phyloP scores from a whole-genome alignment of 2,329 filamentous ascomycete genomes.

The Monosporascus ibericus region DNA sequence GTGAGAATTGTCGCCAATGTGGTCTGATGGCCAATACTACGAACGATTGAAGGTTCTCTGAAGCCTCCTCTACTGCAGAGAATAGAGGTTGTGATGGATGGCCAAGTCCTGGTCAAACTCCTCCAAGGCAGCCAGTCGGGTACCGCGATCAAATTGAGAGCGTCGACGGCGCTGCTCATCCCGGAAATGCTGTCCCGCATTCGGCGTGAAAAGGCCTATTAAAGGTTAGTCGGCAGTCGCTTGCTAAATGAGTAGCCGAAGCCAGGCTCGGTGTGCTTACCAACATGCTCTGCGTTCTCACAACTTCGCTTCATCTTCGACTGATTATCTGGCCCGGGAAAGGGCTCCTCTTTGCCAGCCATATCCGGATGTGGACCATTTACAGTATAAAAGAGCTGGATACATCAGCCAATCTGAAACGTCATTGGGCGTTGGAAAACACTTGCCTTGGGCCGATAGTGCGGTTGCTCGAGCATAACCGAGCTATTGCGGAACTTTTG shows the following conservation, averaged over 20 bases:
- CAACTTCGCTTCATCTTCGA: conserved; percentile 84
- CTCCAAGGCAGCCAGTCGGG: conserved; percentile 62
- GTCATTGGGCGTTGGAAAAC: neutral
- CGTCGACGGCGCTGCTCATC: conserved; percentile 71
- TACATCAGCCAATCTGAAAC: conserved; percentile 10
- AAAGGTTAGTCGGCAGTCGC: conserved; percentile 5
- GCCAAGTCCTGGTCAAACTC: conserved; percentile 49
- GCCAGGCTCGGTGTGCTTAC: conserved; percentile 39
- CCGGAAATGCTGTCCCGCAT: conserved; percentile 64
- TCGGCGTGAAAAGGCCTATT: conserved; percentile 72
- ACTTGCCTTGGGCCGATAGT: conserved; percentile 76
- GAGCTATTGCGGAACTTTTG: conserved; percentile 97
- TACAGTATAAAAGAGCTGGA: conserved; percentile 46
- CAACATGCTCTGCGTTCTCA: conserved; percentile 80
- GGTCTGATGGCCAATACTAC: too few relatives aligned
- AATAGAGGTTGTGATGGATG: conserved; percentile 33
- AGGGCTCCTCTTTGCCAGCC: conserved; percentile 66
- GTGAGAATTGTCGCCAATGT: too few relatives aligned
- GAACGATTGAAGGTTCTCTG: neutral
- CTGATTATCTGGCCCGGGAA: conserved; percentile 75
- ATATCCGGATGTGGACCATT: conserved; percentile 43
- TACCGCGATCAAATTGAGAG: conserved; percentile 78
- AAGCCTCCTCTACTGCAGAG: conserved; percentile 12
- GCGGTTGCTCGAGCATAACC: conserved; percentile 80
- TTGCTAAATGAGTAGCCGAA: neutral